Evolutionary conservation across 345 rosid species (phyloP).

Genomic region (Erucastrum elatum): DNA sequence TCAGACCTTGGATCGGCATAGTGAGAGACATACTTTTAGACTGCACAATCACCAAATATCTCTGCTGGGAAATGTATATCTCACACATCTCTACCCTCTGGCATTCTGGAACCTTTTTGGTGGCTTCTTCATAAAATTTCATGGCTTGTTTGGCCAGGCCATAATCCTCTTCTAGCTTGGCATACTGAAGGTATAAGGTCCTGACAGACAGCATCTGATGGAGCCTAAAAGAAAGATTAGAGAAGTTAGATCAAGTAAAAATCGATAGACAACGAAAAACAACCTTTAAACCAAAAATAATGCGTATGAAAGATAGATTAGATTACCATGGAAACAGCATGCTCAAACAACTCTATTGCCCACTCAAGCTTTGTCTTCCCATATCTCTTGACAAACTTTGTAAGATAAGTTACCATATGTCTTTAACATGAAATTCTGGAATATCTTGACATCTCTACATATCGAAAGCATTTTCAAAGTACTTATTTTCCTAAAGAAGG

Average conservation of each 20-base stretch:
- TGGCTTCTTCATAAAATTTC: conserved; percentile 92
- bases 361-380: conserved; percentile 90
- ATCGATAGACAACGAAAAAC: conserved; percentile 3
- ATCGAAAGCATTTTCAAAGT: conserved; percentile 97
- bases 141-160: conserved; percentile 55
- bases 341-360: conserved; percentile 88
- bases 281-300: neutral
- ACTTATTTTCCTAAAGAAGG: conserved; percentile 85
- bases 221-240: conserved; percentile 55
- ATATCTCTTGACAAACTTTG: conserved; percentile 89
- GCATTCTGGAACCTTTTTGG: conserved; percentile 45
- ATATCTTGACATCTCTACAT: conserved; percentile 94
- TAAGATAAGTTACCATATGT: conserved; percentile 86
- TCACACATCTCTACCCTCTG: neutral
- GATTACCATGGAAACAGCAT: conserved; percentile 80
- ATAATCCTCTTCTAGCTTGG: conserved; percentile 78
- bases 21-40: neutral
- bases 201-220: conserved; percentile 76
- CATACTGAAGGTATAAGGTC: conserved; percentile 92
- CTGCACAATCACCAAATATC: neutral
- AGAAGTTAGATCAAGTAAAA: neutral
- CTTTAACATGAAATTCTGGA: conserved; percentile 96
- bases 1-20: neutral
- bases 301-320: conserved; percentile 9
- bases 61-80: neutral